Evolutionary conservation across 1,139 yeast species (phyloP).

Genomic region (Yueomyces sp.): DNA sequence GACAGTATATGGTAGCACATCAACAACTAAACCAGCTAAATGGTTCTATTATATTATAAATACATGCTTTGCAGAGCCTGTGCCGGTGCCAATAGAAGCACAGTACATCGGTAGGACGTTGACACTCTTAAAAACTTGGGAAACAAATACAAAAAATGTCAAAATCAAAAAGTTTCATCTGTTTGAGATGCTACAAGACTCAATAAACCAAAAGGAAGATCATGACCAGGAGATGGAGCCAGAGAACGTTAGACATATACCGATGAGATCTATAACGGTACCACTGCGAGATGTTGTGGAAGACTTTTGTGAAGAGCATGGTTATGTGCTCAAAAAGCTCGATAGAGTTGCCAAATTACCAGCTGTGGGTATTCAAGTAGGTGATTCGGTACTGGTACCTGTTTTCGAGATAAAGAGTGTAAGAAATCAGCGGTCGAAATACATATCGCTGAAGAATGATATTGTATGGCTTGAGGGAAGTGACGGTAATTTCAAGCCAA

Average conservation of each 20-base stretch:
- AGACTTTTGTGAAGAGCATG: constrained; percentile 25
- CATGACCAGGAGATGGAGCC: neutral
- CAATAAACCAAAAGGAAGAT: constrained; percentile 4
- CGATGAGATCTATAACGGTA: constrained; percentile 21
- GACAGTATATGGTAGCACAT: constrained; percentile 11
- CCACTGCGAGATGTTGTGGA: constrained; percentile 41
- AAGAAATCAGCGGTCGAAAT: neutral
- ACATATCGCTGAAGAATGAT: constrained; percentile 30
- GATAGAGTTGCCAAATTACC: constrained; percentile 10
- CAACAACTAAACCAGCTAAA: constrained; percentile 4
- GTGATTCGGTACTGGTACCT: constrained; percentile 13
- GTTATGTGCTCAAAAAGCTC: constrained; percentile 15
- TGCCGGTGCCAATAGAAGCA: neutral
- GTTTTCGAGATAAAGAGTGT: constrained; percentile 11
- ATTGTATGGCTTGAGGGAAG: constrained; percentile 30
- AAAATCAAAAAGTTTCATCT: neutral
- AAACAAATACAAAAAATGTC: neutral
- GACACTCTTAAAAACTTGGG: neutral
- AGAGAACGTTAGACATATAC: constrained; percentile 13
- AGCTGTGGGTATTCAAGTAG: constrained; percentile 3
- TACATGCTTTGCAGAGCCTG: constrained; percentile 3
- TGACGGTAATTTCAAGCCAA: neutral
- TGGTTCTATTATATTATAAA: constrained; percentile 18
- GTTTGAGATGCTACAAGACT: neutral
- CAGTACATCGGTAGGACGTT: neutral